phyloP scores from a whole-genome alignment of 1,284 basidiomycete genomes.

The Malassezia slooffiae region DNA sequence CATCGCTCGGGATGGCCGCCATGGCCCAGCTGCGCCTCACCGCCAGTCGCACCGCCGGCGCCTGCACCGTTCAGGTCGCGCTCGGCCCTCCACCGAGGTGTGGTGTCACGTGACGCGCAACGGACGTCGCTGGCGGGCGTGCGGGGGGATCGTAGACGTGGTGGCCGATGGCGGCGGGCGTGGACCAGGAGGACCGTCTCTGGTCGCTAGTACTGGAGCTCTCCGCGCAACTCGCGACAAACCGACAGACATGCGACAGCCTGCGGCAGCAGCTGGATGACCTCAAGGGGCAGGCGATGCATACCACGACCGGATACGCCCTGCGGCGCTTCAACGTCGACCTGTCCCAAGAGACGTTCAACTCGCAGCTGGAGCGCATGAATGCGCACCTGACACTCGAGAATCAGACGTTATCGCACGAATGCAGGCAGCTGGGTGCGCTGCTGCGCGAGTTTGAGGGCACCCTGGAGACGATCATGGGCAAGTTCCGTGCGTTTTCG shows the following conservation, averaged over 20 bases:
- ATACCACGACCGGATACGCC: conserved; percentile 66
- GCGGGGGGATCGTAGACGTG: no score
- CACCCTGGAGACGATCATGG: conserved; percentile 91
- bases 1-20: conserved; percentile 1
- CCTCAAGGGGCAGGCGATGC: conserved; percentile 56
- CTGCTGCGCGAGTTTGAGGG: conserved; percentile 87
- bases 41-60: no score
- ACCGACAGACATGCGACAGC: conserved; percentile 64
- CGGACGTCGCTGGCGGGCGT: no score
- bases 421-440: conserved; percentile 81
- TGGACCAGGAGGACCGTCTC: conserved; percentile 35
- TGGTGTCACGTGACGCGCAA: no score
- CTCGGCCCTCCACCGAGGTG: no score
- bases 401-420: conserved; percentile 79
- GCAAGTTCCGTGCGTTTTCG: conserved; percentile 85
- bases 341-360: conserved; percentile 82
- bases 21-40: no score
- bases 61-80: no score
- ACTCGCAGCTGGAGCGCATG: conserved; percentile 77
- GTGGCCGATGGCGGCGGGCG: conserved; percentile 22
- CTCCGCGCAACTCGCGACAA: conserved; percentile 62
- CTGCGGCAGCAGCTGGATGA: conserved; percentile 56
- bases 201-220: conserved; percentile 43
- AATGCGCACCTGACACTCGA: conserved; percentile 85
- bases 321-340: conserved; percentile 86